A percentile compares a stretch with the other conserved stretches of the same genome.
phyloP scores from a whole-genome alignment of 2,329 filamentous ascomycete species.

The Colletotrichum aenigma region DNA sequence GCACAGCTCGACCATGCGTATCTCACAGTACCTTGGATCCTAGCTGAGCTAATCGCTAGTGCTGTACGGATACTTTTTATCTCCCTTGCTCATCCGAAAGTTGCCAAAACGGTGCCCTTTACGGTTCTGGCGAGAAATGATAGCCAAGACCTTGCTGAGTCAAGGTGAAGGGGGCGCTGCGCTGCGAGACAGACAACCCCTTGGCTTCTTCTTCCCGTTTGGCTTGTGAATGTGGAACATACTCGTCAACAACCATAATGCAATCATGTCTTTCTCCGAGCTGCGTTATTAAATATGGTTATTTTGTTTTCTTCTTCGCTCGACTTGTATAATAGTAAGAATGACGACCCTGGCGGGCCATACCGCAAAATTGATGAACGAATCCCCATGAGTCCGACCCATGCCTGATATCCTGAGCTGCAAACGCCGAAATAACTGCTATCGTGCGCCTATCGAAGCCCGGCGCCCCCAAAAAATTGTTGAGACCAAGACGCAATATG shows the following conservation, averaged over 20 bases:
- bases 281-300: neutral
- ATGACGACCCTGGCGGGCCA: neutral
- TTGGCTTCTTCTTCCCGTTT: neutral
- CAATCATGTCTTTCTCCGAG: neutral
- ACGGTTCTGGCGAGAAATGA: neutral
- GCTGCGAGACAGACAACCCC: neutral
- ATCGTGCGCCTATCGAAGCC: neutral
- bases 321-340: neutral
- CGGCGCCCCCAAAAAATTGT: neutral
- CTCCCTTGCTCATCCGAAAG: neutral
- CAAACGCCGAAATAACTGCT: neutral
- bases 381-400: neutral
- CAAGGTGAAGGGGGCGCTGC: neutral
- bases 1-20: neutral
- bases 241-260: neutral
- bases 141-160: neutral
- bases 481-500: neutral
- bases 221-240: neutral
- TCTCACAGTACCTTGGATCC: neutral
- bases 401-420: conserved; percentile 2
- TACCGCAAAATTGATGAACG: neutral
- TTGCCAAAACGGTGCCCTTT: neutral
- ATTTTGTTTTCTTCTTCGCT: neutral
- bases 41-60: neutral
- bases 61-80: neutral